A percentile compares a stretch with the other conserved stretches of the same genome.
Evolutionary conservation across 179 eudicot species (phyloP).

Genomic region (Beta macrorhiza): DNA sequence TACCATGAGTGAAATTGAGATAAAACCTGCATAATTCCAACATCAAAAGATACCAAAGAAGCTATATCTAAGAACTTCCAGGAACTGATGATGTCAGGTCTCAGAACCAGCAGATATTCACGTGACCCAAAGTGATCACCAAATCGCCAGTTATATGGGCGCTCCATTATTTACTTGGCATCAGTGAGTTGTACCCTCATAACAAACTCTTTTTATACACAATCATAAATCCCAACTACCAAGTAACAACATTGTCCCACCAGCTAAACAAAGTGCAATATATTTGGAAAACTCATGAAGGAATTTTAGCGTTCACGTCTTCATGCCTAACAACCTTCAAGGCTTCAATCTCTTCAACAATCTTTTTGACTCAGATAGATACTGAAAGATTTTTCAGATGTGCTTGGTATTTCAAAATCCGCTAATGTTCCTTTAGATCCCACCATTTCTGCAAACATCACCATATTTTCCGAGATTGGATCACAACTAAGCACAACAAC

Average conservation of each 20-base stretch:
- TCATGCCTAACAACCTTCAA: background rate
- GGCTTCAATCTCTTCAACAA: background rate
- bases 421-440: no score
- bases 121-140: conserved; percentile 23
- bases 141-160: conserved; percentile 6
- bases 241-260: conserved; percentile 22
- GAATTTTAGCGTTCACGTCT: background rate
- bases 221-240: conserved; percentile 15
- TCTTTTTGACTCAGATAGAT: background rate
- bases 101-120: conserved; percentile 24
- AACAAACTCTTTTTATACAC: conserved; percentile 1
- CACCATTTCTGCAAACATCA: no score
- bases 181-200: conserved; percentile 10
- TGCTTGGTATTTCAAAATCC: no score
- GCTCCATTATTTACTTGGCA: background rate
- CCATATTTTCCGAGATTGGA: no score
- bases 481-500: no score
- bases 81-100: conserved; percentile 21
- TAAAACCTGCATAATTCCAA: conserved; percentile 4
- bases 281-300: background rate
- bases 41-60: background rate
- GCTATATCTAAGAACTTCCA: background rate
- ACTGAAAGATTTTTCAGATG: background rate
- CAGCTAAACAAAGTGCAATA: conserved; percentile 6
- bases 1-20: background rate